Percentiles rank a stretch among this genome's conserved stretches.
These are phyloP conservation scores for Galerina marginata DNA, from an alignment of 768 basidiomycete species.

Conservation along the genomic window DNA sequence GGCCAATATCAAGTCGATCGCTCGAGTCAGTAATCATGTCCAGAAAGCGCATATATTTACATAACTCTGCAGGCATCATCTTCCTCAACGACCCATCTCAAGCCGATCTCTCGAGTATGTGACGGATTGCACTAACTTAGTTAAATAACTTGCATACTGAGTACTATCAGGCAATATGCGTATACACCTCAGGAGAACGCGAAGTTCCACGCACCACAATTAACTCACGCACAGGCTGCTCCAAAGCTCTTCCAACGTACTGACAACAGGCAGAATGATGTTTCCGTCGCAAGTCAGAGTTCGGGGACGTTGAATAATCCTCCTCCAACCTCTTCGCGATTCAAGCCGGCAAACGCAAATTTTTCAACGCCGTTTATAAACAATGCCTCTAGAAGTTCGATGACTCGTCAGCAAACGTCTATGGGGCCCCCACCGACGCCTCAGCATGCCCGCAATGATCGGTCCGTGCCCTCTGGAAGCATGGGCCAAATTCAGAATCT, in stretches of 20 bases:
- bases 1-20: constrained; percentile 58
- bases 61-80: constrained; percentile 1
- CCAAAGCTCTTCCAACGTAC: constrained; percentile 44
- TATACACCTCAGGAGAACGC: constrained; percentile 56
- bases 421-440: constrained; percentile 66
- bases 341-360: constrained; percentile 21
- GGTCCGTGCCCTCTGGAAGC: not conserved
- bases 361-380: constrained; percentile 3
- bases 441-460: constrained; percentile 35
- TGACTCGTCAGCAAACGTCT: constrained; percentile 28
- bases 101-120: constrained; percentile 40
- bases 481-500: not conserved
- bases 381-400: constrained; percentile 20
- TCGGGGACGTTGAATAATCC: constrained; percentile 13
- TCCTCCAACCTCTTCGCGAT: constrained; percentile 19
- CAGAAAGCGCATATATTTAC: constrained; percentile 11
- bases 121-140: not conserved
- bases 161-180: constrained; percentile 62
- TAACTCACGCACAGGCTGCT: constrained; percentile 48
- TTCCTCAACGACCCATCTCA: constrained; percentile 51
- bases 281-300: constrained; percentile 8
- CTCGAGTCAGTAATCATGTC: constrained; percentile 42
- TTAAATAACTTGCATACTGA: constrained; percentile 25
- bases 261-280: constrained; percentile 18
- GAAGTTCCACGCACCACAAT: constrained; percentile 42